Base-by-base conservation (phyloP, 2,329 filamentous ascomycete species). In the Pyrenochaeta sp. region DNA sequence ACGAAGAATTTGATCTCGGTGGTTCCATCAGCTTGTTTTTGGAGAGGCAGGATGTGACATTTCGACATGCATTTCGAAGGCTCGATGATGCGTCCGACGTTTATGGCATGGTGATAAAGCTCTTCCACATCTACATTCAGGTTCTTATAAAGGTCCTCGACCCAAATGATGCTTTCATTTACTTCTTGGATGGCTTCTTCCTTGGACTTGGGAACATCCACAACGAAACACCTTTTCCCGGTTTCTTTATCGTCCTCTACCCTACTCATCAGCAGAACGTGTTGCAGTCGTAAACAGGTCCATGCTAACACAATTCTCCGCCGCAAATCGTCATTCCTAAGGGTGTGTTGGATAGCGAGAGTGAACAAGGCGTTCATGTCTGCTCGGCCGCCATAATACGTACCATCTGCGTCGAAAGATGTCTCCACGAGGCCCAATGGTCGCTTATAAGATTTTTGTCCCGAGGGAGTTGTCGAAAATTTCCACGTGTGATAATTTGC, bases 331-430 rank as follows among this genome's bases (percentile, higher is more conserved):
- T 63, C 51, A n/a, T 54, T 54, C 1, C 54, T 54, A 4, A 79
- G 62, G 0, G 35, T 57, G 32, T 74, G 72, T n/a, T 61, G 59
- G 27, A 77, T 60, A 11, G 75, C 71, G 14, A 79, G 47, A 1
- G 72, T 73, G 9, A 81, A 63, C 2, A 73, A 61, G 2, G 68
- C 67, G 14, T 74, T 79, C 54, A 81, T 73, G 48, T 82, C 79
- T 17, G 79, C 79, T 46, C 79, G 68, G 5, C 79, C 79, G 49
- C 78, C 78, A 45, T 69, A 79, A 42, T 78, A 72, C 5, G 67
- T 57, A 2, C 79, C 79, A 62, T 81, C 79, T 0, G 63, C 60
- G 52, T 81, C 78, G 64, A 82, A 82, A 10, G 72, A 72, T 1
- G 66, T 72, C 51, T 82, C 79, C 0, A 81, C 75, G 4, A 79